Base-by-base conservation (phyloP, 257 asterid species). In the Solanum medicagineum region DNA sequence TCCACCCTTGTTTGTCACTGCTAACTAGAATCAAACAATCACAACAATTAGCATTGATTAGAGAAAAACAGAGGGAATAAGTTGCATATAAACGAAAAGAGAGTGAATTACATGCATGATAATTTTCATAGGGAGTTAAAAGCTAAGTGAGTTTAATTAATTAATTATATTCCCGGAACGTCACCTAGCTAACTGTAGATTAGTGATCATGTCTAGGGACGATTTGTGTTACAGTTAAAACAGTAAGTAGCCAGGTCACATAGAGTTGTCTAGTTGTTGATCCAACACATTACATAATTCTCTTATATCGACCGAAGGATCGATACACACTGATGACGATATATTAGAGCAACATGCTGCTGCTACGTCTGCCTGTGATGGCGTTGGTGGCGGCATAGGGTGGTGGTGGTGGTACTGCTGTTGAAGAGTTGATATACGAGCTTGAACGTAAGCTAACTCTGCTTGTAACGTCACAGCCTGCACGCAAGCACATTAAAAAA, bases 381-480 rank as follows among this genome's bases (percentile, higher is more conserved):
- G 86, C 6, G 42, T 65, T n/a, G 56, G 69, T 1, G 77, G 53
- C 0, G 77, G 53, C 1, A 84, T 53, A 4, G 90, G 87, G 4
- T 68, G 55, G 17, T 86, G 90, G 15, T 73, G 65, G 5, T 56
- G 62, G 29, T 59, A 55, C 2, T 73, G 36, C 19, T 73, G 36
- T 10, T 92, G 95, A 36, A 94, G 80, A 4, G 92, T 91, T 0
- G 98, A 90, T 57, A 96, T 91, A 17, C 98, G 96, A 55, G 99
- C 98, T 88, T 94, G 99, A 42, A 93, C 86, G 84, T 86, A 87
- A 1, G 98, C 98, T 66, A 96, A 85, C 87, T 96, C 99, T 0
- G 98, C 99, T 84, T 96, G 98, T 87, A 96, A 90, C 85, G 88
- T 93, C 6, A 93, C 92, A 17, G 94, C 98, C 99, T 94, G 53